These are phyloP conservation scores for Termitomyces sp. DNA, from an alignment of 768 basidiomycete genomes.

Conservation along the genomic window DNA sequence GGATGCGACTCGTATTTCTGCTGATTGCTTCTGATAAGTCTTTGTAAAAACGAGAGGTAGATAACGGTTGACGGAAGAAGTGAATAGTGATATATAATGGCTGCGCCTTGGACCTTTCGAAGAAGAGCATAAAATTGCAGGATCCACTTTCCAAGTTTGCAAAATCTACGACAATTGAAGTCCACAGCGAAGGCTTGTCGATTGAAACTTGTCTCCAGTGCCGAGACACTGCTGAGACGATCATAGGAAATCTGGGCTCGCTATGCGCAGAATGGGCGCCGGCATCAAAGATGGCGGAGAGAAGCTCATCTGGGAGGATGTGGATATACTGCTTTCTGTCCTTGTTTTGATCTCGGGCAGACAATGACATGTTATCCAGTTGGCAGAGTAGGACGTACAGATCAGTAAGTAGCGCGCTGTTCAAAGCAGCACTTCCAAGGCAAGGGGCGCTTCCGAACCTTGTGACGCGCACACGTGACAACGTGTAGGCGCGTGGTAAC, in stretches of 20 bases:
- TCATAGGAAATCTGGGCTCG: neutral
- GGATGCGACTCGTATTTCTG: neutral
- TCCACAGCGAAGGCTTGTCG: neutral
- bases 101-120: neutral
- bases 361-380: neutral
- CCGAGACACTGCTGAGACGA: neutral
- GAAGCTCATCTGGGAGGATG: neutral
- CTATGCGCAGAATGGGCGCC: neutral
- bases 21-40: neutral
- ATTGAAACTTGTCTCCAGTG: neutral
- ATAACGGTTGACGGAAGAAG: neutral
- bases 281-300: neutral
- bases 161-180: neutral
- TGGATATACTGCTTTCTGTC: neutral
- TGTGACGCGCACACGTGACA: neutral
- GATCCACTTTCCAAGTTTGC: neutral
- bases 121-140: neutral
- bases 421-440: no score
- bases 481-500: conserved; percentile 4
- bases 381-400: no score
- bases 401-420: no score
- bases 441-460: no score
- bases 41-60: neutral
- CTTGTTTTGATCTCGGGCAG: neutral
- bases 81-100: neutral